Conservation (phyloP, 176 grass and related monocot species). For the Aegilops bicornis region DNA sequence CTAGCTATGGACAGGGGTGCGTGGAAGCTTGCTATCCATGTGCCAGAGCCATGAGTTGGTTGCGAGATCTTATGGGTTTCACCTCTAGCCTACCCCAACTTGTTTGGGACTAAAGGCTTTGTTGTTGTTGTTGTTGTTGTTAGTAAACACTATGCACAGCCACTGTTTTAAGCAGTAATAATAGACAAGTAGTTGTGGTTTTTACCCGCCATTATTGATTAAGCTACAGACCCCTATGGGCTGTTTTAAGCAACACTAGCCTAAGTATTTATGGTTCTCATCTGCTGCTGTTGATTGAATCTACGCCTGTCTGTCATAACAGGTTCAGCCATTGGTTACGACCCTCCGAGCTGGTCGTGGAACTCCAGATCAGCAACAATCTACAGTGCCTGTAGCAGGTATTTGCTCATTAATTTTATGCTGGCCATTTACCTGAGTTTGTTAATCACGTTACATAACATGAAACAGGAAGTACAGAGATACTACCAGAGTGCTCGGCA, state of each 20-base stretch:
- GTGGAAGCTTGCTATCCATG: too few relatives aligned
- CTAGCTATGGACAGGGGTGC: too few relatives aligned
- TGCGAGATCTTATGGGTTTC: too few relatives aligned
- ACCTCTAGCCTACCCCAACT: too few relatives aligned
- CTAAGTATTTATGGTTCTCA: conserved; percentile 2
- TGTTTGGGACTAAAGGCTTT: too few relatives aligned
- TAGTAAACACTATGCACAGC: neutral
- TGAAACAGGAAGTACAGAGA: conserved; percentile 30
- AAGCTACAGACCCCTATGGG: neutral
- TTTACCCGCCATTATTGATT: neutral
- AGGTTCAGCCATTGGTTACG: conserved; percentile 75
- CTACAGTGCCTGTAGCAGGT: conserved; percentile 24
- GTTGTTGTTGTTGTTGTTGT: too few relatives aligned
- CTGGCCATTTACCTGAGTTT: conserved; percentile 7
- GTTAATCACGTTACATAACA: neutral
- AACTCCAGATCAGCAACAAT: conserved; percentile 35
- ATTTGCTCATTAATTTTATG: neutral
- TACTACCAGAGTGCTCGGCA: conserved; percentile 64
- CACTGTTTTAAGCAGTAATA: conserved; percentile 5
- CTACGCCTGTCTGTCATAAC: neutral
- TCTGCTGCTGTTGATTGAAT: neutral
- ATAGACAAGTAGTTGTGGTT: neutral
- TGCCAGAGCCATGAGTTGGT: too few relatives aligned
- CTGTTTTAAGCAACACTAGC: conserved; percentile 7
- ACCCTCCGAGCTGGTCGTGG: conserved; percentile 61